phyloP scores from a whole-genome alignment of 192 early-diverging fungal genomes.

The Radiomyces spectabilis region DNA sequence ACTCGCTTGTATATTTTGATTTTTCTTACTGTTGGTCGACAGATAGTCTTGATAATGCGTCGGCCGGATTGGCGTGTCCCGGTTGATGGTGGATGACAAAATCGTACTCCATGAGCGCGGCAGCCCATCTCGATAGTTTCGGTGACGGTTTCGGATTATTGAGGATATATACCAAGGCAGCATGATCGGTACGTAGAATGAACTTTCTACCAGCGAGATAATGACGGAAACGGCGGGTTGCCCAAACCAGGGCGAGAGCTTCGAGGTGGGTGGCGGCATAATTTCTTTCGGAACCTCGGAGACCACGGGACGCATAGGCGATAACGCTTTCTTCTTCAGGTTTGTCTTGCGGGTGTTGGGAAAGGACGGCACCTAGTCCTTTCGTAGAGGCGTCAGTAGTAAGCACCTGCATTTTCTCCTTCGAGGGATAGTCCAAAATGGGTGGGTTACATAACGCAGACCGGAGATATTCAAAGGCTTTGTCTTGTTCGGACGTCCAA shows the following conservation, averaged over 20 bases:
- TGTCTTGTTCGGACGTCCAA: neutral
- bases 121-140: neutral
- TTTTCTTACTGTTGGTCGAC: too few relatives aligned
- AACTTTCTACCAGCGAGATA: neutral
- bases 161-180: neutral
- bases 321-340: neutral
- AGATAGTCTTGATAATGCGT: too few relatives aligned
- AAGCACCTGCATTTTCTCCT: constrained; percentile 11
- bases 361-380: neutral
- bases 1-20: too few relatives aligned
- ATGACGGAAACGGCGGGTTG: neutral
- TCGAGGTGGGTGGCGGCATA: neutral
- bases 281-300: neutral
- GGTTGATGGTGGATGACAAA: neutral
- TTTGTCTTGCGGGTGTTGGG: neutral
- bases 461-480: constrained; percentile 3
- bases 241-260: neutral
- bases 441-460: neutral
- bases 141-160: neutral
- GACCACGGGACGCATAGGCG: neutral
- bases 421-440: constrained; percentile 22
- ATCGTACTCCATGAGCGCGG: constrained; percentile 6
- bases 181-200: neutral
- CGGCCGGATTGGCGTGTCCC: too few relatives aligned
- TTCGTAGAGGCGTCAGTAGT: constrained; percentile 27